These are phyloP conservation scores for Candida succiphila DNA, from an alignment of 805 yeast genomes.

Conservation along the genomic window DNA sequence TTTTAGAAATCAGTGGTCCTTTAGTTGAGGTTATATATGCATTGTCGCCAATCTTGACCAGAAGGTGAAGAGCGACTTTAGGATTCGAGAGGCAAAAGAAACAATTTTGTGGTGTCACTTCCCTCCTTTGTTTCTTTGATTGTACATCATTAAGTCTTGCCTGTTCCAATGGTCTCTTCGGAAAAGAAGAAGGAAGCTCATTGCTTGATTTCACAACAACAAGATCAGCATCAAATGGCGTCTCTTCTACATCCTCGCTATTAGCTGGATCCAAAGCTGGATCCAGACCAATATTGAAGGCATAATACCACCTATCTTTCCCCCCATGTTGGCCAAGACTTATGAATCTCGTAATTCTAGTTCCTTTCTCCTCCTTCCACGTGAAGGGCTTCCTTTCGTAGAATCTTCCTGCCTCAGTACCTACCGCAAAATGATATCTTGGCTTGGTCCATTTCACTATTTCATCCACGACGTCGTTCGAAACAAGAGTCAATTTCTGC, in stretches of 20 bases:
- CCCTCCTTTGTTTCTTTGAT: slow-evolving; percentile 10
- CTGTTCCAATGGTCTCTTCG: slow-evolving; percentile 3
- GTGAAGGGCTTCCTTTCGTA: slow-evolving; percentile 48
- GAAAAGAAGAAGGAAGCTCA: neutral
- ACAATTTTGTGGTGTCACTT: slow-evolving; percentile 52
- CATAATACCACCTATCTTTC: slow-evolving; percentile 64
- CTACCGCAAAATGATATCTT: slow-evolving; percentile 56
- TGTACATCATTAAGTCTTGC: neutral
- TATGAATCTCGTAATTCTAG: slow-evolving; percentile 47
- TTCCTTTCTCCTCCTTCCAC: slow-evolving; percentile 40
- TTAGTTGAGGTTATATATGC: slow-evolving; percentile 71
- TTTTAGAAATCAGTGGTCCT: slow-evolving; percentile 66
- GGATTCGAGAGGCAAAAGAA: slow-evolving; percentile 83
- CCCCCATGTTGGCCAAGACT: slow-evolving; percentile 53
- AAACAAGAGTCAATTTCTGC: slow-evolving; percentile 32
- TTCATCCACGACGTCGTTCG: slow-evolving; percentile 35
- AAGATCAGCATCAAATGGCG: neutral
- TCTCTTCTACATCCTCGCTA: neutral
- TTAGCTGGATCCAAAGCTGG: neutral
- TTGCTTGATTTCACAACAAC: neutral
- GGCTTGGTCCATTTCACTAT: slow-evolving; percentile 40
- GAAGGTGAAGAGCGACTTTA: slow-evolving; percentile 67
- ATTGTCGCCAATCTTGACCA: slow-evolving; percentile 60
- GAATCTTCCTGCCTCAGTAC: slow-evolving; percentile 36
- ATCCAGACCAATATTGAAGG: slow-evolving; percentile 35